Conservation (phyloP, 2,329 filamentous ascomycete genomes). For the Pseudogymnoascus sp. region DNA sequence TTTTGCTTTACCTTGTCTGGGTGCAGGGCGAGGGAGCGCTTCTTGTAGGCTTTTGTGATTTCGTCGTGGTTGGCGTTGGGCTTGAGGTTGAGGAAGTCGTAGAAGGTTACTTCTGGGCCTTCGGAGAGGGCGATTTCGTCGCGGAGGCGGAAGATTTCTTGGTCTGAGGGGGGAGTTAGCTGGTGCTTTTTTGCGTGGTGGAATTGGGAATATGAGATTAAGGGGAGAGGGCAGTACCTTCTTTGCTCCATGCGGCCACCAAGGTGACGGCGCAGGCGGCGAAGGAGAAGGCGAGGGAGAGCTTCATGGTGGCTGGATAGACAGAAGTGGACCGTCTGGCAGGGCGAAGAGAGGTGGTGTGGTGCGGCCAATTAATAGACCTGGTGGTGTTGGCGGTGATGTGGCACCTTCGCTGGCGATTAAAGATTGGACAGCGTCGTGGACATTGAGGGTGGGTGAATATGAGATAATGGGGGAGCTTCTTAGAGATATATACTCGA, state of each 20-base stretch:
- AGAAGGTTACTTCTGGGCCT: conserved; percentile 77
- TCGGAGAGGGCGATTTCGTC: conserved; percentile 75
- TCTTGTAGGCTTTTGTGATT: conserved; percentile 89
- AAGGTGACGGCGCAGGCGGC: conserved; percentile 24
- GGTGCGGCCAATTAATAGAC: background rate
- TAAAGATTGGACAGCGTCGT: background rate
- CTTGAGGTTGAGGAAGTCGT: conserved; percentile 79
- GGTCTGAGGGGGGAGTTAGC: conserved; percentile 51
- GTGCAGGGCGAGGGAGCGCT: conserved; percentile 73
- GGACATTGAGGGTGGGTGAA: background rate
- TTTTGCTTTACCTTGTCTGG: conserved; percentile 92
- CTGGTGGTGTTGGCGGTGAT: background rate
- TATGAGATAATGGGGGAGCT: background rate
- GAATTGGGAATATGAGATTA: conserved; percentile 8
- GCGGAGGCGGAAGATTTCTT: conserved; percentile 92
- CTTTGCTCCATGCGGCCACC: conserved; percentile 31
- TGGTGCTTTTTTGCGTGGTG: background rate
- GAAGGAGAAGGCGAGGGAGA: conserved; percentile 23
- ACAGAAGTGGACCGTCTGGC: background rate
- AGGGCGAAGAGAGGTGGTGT: background rate
- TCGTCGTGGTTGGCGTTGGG: conserved; percentile 72
- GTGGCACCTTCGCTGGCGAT: background rate
- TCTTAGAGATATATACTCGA: background rate
- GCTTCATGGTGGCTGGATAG: conserved; percentile 26
- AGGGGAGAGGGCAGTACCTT: conserved; percentile 23